A percentile compares a stretch with the other conserved stretches of the same genome.
Conservation (phyloP, 805 yeast genomes). For the Yarrowia sp. region DNA sequence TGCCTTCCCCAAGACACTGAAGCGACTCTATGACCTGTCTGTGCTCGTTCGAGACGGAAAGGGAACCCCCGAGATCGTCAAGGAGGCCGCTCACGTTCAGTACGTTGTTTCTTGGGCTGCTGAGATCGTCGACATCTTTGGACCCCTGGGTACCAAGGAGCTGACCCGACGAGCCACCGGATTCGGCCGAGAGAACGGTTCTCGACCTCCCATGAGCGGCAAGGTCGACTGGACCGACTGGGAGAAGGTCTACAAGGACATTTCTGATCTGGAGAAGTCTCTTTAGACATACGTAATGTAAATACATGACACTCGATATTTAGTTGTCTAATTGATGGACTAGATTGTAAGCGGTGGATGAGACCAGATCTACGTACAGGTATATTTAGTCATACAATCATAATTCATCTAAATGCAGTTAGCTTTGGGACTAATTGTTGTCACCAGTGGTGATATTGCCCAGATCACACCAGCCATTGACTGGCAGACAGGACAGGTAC, state of each 20-base stretch:
- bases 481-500: constrained; percentile 73
- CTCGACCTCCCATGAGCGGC: constrained; percentile 56
- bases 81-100: constrained; percentile 56
- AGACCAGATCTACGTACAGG: too few relatives aligned
- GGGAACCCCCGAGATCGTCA: constrained; percentile 41
- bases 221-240: constrained; percentile 39
- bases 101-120: constrained; percentile 56
- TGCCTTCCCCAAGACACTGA: constrained; percentile 60
- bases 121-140: constrained; percentile 54
- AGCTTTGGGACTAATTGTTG: constrained; percentile 29
- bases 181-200: constrained; percentile 55
- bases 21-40: constrained; percentile 53
- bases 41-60: constrained; percentile 52
- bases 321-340: not conserved
- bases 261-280: constrained; percentile 26
- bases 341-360: too few relatives aligned
- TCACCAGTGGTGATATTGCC: constrained; percentile 50
- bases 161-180: constrained; percentile 52
- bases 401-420: constrained; percentile 27
- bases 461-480: constrained; percentile 70
- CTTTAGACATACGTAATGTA: constrained; percentile 1
- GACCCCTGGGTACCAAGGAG: constrained; percentile 59
- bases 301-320: not conserved
- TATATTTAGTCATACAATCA: constrained; percentile 11
- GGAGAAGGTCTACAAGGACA: constrained; percentile 38